Evolutionary conservation across 2,329 filamentous ascomycete genomes (phyloP).

Genomic region (Pseudopithomyces chartarum): DNA sequence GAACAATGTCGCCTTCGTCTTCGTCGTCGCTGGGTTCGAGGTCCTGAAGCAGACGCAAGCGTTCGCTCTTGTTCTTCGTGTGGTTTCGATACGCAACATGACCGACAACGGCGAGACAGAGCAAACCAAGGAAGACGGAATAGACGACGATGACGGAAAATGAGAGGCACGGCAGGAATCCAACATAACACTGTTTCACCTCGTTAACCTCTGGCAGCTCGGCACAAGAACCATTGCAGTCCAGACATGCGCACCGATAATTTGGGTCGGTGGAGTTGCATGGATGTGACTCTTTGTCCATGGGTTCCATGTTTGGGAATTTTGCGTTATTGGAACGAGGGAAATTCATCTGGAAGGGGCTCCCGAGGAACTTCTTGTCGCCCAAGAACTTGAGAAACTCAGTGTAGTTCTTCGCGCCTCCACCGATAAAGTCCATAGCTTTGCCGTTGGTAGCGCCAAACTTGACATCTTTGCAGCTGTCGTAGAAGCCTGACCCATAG

Average conservation of each 20-base stretch:
- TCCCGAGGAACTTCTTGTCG: slow-evolving; percentile 87
- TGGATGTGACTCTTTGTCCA: slow-evolving; percentile 75
- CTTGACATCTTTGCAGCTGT: slow-evolving; percentile 99
- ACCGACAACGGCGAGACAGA: slow-evolving; percentile 70
- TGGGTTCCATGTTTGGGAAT: slow-evolving; percentile 72
- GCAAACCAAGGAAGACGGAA: slow-evolving; percentile 70
- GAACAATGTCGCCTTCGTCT: slow-evolving; percentile 84
- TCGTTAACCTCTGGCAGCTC: slow-evolving; percentile 76
- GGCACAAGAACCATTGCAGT: slow-evolving; percentile 86
- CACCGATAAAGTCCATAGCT: slow-evolving; percentile 95
- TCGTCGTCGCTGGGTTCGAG: slow-evolving; percentile 86
- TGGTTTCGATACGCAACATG: slow-evolving; percentile 78
- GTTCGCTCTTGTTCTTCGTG: slow-evolving; percentile 74
- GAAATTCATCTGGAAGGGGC: slow-evolving; percentile 98
- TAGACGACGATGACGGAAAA: slow-evolving; percentile 92
- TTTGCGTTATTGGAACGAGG: slow-evolving; percentile 63
- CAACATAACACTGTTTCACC: slow-evolving; percentile 77
- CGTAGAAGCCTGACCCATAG: slow-evolving; percentile 87
- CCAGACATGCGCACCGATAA: slow-evolving; percentile 90
- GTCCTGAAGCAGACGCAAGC: slow-evolving; percentile 86
- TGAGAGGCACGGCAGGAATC: slow-evolving; percentile 86
- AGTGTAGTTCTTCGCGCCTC: slow-evolving; percentile 87
- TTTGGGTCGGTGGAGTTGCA: slow-evolving; percentile 88
- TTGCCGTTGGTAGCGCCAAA: slow-evolving; percentile 92
- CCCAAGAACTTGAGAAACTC: slow-evolving; percentile 90